These are phyloP conservation scores for Periconia digitata DNA, from an alignment of 2,329 filamentous ascomycete genomes.

Conservation along the genomic window DNA sequence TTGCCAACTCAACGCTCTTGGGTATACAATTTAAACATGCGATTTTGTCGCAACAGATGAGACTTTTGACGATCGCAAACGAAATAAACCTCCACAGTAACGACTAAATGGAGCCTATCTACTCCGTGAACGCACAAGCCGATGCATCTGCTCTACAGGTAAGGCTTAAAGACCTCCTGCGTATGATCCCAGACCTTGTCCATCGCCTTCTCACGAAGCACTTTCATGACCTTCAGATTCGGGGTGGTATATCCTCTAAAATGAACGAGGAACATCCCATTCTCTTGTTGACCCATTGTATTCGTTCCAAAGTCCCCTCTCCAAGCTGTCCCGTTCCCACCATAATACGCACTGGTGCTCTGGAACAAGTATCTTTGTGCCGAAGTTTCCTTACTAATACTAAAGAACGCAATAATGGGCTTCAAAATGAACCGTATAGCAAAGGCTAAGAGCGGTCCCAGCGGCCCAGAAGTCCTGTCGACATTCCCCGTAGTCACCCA, in stretches of 20 bases:
- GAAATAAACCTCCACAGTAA: too few species aligned
- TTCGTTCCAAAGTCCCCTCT: conserved; percentile 2
- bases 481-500: conserved; percentile 42
- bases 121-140: background rate
- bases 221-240: background rate
- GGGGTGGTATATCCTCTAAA: background rate
- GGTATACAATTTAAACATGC: too few species aligned
- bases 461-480: conserved; percentile 1
- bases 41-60: too few species aligned
- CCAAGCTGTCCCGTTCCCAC: conserved; percentile 1
- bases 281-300: background rate
- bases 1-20: too few species aligned
- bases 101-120: too few species aligned
- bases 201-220: conserved; percentile 1
- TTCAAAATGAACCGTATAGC: conserved; percentile 1
- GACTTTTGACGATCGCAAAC: too few species aligned
- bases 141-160: background rate
- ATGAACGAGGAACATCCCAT: conserved; percentile 3
- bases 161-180: background rate
- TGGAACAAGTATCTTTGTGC: conserved; percentile 8
- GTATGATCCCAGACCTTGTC: conserved; percentile 6
- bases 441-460: conserved; percentile 1
- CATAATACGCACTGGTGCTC: conserved; percentile 9
- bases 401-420: conserved; percentile 1
- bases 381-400: conserved; percentile 3